Evolutionary conservation across 495 filamentous ascomycete genomes (phyloP).

Genomic region (Talaromyces proteolyticus): DNA sequence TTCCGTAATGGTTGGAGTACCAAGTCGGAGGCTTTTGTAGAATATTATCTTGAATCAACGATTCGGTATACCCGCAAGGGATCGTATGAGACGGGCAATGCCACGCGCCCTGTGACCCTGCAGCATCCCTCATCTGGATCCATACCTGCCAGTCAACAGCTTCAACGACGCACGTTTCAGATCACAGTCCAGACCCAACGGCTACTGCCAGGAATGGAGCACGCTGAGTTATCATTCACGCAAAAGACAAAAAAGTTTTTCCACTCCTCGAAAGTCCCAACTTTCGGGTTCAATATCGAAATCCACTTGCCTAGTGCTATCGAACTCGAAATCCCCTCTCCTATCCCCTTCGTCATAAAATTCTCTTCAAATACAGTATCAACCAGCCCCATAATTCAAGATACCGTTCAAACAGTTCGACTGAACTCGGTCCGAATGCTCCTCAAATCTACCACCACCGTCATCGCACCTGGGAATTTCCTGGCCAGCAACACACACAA

Average conservation of each 20-base stretch:
- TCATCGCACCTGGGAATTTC: conserved; percentile 7
- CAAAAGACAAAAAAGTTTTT: conserved; percentile 15
- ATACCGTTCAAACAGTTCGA: conserved; percentile 8
- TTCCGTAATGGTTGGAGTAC: background rate
- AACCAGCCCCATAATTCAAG: conserved; percentile 10
- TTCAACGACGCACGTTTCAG: background rate
- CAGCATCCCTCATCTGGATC: background rate
- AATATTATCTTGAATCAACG: conserved; percentile 14
- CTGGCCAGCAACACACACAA: background rate
- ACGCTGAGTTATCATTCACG: conserved; percentile 13
- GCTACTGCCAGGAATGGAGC: conserved; percentile 13
- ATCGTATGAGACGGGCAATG: background rate
- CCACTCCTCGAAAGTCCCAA: conserved; percentile 13
- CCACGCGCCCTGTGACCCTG: conserved; percentile 9
- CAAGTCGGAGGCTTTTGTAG: conserved; percentile 11
- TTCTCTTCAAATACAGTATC: background rate
- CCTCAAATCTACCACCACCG: conserved; percentile 3
- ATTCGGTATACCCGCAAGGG: conserved; percentile 8
- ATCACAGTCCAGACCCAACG: conserved; percentile 8
- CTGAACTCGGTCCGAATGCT: conserved; percentile 10
- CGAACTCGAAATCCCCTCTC: conserved; percentile 10
- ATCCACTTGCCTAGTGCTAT: conserved; percentile 5
- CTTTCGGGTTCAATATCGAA: conserved; percentile 7
- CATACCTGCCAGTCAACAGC: background rate
- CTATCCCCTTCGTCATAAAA: conserved; percentile 10